Conservation (phyloP, 164 flowering plant genomes). For the Kingdonia uniflora region DNA sequence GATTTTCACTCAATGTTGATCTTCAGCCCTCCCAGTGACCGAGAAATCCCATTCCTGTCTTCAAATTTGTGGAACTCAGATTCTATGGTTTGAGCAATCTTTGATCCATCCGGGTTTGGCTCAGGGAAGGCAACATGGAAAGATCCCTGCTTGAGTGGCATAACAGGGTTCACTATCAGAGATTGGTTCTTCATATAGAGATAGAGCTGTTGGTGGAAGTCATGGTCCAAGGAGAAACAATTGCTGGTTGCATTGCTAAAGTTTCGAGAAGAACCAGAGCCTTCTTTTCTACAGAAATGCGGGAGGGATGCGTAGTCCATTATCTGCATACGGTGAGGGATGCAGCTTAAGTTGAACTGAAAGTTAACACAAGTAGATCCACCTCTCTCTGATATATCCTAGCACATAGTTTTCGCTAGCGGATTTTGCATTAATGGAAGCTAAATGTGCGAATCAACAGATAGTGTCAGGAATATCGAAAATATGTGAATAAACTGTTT, state of each 20-base stretch:
- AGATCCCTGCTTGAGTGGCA: slow-evolving; percentile 52
- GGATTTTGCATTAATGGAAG: too few species aligned
- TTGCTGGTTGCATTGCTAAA: slow-evolving; percentile 20
- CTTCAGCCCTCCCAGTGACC: slow-evolving; percentile 17
- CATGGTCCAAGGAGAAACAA: slow-evolving; percentile 67
- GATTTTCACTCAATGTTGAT: slow-evolving; percentile 13
- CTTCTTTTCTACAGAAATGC: slow-evolving; percentile 66
- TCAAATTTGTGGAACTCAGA: slow-evolving; percentile 47
- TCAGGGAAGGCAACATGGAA: slow-evolving; percentile 66
- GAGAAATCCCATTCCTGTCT: slow-evolving; percentile 16
- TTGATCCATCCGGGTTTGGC: slow-evolving; percentile 36
- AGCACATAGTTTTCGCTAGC: too few species aligned
- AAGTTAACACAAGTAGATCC: background rate
- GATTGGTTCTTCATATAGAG: slow-evolving; percentile 56
- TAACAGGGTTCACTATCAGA: slow-evolving; percentile 8
- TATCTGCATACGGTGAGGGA: slow-evolving; percentile 49
- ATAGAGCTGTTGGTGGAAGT: slow-evolving; percentile 72
- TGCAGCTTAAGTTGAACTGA: background rate
- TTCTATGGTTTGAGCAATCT: slow-evolving; percentile 52
- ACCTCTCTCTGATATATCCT: background rate
- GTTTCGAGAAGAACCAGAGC: slow-evolving; percentile 62
- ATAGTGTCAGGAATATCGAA: too few species aligned
- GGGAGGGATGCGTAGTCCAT: slow-evolving; percentile 76
- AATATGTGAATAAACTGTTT: too few species aligned
- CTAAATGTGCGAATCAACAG: too few species aligned